Evolutionary conservation across 2,329 filamentous ascomycete genomes (phyloP).

Genomic region (Fusarium humuli): DNA sequence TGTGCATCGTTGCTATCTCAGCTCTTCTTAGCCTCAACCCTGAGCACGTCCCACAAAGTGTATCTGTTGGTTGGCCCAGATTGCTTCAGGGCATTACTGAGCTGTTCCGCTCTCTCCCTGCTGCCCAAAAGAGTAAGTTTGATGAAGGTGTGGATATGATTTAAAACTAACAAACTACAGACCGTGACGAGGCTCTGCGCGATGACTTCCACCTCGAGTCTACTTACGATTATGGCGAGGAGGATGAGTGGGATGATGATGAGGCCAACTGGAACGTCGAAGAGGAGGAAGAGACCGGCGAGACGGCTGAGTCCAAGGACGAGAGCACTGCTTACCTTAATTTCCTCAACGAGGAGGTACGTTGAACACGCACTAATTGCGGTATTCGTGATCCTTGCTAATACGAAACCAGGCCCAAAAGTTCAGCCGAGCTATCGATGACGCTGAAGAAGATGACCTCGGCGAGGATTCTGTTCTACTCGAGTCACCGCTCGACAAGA

Average conservation of each 20-base stretch:
- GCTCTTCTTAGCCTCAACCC: slow-evolving; percentile 82
- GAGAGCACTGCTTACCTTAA: slow-evolving; percentile 95
- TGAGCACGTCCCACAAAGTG: slow-evolving; percentile 88
- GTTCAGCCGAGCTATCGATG: slow-evolving; percentile 76
- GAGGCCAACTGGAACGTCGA: slow-evolving; percentile 84
- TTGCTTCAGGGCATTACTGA: slow-evolving; percentile 88
- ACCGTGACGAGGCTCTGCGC: slow-evolving; percentile 90
- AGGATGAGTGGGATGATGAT: slow-evolving; percentile 86
- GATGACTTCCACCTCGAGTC: slow-evolving; percentile 84
- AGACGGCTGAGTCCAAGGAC: slow-evolving; percentile 77
- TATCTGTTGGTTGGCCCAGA: slow-evolving; percentile 94
- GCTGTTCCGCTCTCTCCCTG: slow-evolving; percentile 90
- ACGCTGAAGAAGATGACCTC: slow-evolving; percentile 85
- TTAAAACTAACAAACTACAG: slow-evolving; percentile 57
- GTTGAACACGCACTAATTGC: slow-evolving; percentile 34
- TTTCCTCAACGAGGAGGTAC: slow-evolving; percentile 90
- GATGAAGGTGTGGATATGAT: too few relatives aligned
- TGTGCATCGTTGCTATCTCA: slow-evolving; percentile 94
- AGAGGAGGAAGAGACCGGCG: slow-evolving; percentile 75
- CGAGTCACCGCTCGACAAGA: slow-evolving; percentile 92
- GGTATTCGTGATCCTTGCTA: slow-evolving; percentile 21
- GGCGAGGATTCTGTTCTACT: slow-evolving; percentile 92
- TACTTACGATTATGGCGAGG: slow-evolving; percentile 73
- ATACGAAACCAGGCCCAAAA: slow-evolving; percentile 77
- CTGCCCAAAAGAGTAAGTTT: slow-evolving; percentile 82